Conservation (phyloP, 768 basidiomycete species). For the Tylopilus subfusipes region DNA sequence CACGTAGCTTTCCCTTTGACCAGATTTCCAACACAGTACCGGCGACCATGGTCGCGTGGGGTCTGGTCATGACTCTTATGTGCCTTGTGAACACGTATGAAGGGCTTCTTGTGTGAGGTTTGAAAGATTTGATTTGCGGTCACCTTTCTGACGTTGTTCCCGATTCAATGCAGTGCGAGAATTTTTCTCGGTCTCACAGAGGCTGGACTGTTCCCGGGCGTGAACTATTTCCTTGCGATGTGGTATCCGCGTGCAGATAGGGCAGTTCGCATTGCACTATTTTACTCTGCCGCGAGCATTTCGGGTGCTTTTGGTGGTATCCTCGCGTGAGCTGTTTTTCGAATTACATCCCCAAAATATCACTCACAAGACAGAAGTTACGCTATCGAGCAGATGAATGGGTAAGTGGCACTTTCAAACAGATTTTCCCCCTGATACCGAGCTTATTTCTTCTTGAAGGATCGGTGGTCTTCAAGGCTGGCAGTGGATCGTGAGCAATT, state of each 20-base stretch:
- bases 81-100: too few relatives aligned
- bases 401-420: slow-evolving; percentile 24
- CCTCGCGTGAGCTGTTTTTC: slow-evolving; percentile 36
- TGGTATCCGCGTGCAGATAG: slow-evolving; percentile 62
- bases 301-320: slow-evolving; percentile 52
- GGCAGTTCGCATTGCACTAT: slow-evolving; percentile 54
- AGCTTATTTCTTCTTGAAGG: slow-evolving; percentile 8
- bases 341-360: neutral
- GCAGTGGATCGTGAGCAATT: slow-evolving; percentile 37
- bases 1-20: too few relatives aligned
- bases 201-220: slow-evolving; percentile 41
- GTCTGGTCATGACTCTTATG: too few relatives aligned
- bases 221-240: slow-evolving; percentile 45
- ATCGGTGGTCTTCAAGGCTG: slow-evolving; percentile 33
- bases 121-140: neutral
- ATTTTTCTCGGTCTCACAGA: slow-evolving; percentile 46
- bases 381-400: slow-evolving; percentile 33
- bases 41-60: too few relatives aligned
- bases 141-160: neutral
- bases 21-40: too few relatives aligned
- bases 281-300: slow-evolving; percentile 59
- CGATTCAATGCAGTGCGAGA: slow-evolving; percentile 27
- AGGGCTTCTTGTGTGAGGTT: slow-evolving; percentile 33
- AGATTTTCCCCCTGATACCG: fast-evolving
- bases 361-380: slow-evolving; percentile 27